These are phyloP conservation scores for Escovopsis sp. DNA, from an alignment of 2,329 filamentous ascomycete genomes.

Conservation along the genomic window DNA sequence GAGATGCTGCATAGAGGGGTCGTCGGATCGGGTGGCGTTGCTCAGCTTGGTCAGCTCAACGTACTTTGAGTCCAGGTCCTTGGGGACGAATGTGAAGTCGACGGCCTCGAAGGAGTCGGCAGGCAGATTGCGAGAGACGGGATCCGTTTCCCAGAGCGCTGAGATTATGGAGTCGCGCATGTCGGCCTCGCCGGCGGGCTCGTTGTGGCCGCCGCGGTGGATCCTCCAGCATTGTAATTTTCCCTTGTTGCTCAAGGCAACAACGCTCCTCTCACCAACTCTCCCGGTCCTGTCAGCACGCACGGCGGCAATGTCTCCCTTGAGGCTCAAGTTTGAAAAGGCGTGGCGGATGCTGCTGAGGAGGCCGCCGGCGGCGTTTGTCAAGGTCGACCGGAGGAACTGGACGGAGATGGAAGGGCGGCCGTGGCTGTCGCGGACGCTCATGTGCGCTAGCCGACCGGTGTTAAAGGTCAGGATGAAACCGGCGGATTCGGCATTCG, in stretches of 20 bases:
- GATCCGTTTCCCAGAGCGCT: slow-evolving; percentile 43
- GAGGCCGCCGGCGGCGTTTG: slow-evolving; percentile 47
- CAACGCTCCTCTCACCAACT: slow-evolving; percentile 71
- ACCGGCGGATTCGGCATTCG: slow-evolving; percentile 72
- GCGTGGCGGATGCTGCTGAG: slow-evolving; percentile 71
- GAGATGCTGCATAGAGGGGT: slow-evolving; percentile 41
- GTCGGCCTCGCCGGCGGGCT: slow-evolving; percentile 58
- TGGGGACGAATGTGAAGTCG: slow-evolving; percentile 61
- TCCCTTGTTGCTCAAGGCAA: slow-evolving; percentile 65
- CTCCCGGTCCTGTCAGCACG: slow-evolving; percentile 56
- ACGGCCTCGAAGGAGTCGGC: slow-evolving; percentile 55
- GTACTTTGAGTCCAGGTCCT: slow-evolving; percentile 35
- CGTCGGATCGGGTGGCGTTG: slow-evolving; percentile 33
- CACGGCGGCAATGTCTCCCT: slow-evolving; percentile 69
- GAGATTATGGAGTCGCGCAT: slow-evolving; percentile 48
- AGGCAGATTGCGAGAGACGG: slow-evolving; percentile 32
- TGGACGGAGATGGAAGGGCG: slow-evolving; percentile 67
- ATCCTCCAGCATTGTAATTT: slow-evolving; percentile 77
- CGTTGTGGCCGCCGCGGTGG: slow-evolving; percentile 73
- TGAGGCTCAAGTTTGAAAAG: slow-evolving; percentile 53
- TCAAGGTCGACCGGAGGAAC: slow-evolving; percentile 51
- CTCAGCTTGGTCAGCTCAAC: slow-evolving; percentile 35
- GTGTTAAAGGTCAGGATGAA: slow-evolving; percentile 76
- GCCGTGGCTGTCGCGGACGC: slow-evolving; percentile 72
- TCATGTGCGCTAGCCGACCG: slow-evolving; percentile 76